Evolutionary conservation across 2,329 filamentous ascomycete genomes (phyloP).

Genomic region (Cladosporium sp.): DNA sequence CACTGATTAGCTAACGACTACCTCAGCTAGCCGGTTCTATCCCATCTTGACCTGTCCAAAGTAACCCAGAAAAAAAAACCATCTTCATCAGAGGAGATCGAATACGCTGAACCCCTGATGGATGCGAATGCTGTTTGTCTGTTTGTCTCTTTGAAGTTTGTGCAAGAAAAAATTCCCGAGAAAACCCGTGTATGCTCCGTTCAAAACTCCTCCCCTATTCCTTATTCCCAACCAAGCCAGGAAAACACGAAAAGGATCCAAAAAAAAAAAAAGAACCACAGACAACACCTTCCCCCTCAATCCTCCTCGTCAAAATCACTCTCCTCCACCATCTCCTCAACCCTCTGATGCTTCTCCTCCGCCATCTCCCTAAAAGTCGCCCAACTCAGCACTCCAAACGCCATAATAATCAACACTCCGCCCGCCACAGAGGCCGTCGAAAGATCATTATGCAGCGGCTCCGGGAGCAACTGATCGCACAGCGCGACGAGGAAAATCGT

Average conservation of each 20-base stretch:
- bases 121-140: too few species aligned
- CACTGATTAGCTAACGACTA: too few species aligned
- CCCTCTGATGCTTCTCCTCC: constrained; percentile 66
- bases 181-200: too few species aligned
- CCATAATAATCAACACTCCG: constrained; percentile 80
- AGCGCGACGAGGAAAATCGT: constrained; percentile 97
- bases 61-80: too few species aligned
- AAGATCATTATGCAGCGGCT: constrained; percentile 62
- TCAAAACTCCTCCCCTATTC: too few species aligned
- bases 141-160: too few species aligned
- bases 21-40: too few species aligned
- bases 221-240: too few species aligned
- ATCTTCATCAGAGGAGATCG: too few species aligned
- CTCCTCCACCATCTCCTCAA: constrained; percentile 36
- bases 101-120: too few species aligned
- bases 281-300: not conserved
- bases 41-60: too few species aligned
- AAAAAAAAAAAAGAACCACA: constrained; percentile 37
- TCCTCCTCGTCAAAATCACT: constrained; percentile 38
- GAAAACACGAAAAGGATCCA: not conserved
- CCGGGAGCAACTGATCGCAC: constrained; percentile 78
- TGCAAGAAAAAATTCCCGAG: too few species aligned
- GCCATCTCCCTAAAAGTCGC: constrained; percentile 92
- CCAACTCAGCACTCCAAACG: constrained; percentile 82
- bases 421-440: constrained; percentile 71